phyloP scores from a whole-genome alignment of 2,329 filamentous ascomycete genomes.

The Clonostachys byssicola region DNA sequence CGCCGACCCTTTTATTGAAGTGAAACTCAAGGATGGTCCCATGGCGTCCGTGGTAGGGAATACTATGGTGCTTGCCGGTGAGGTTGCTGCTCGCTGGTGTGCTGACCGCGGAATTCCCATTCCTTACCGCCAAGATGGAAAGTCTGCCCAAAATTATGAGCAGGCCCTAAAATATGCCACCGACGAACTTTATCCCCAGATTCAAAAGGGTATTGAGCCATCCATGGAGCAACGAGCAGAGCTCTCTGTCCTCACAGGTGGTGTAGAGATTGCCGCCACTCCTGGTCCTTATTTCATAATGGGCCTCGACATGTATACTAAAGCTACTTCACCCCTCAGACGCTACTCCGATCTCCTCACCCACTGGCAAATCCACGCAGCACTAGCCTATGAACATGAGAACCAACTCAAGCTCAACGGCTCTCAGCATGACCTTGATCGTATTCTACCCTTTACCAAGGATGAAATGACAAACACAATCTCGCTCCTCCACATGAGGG shows the following conservation, averaged over 20 bases:
- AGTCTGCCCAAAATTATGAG: constrained; percentile 26
- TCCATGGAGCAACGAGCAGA: constrained; percentile 19
- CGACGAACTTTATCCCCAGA: constrained; percentile 24
- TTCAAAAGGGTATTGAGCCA: constrained; percentile 22
- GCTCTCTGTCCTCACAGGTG: constrained; percentile 32
- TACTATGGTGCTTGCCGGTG: constrained; percentile 57
- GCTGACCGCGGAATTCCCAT: constrained; percentile 51
- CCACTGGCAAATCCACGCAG: constrained; percentile 64
- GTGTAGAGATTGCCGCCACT: constrained; percentile 44
- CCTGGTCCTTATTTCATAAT: constrained; percentile 53
- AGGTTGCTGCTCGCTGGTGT: constrained; percentile 60
- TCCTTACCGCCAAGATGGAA: constrained; percentile 51
- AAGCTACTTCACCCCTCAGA: constrained; percentile 62
- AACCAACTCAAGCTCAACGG: constrained; percentile 14
- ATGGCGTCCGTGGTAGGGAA: constrained; percentile 27
- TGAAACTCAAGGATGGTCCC: constrained; percentile 19
- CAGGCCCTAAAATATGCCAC: constrained; percentile 28
- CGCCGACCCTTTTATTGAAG: constrained; percentile 47
- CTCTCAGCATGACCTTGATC: constrained; percentile 16
- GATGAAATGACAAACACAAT: constrained; percentile 36
- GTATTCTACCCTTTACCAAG: constrained; percentile 41
- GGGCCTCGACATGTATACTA: constrained; percentile 57
- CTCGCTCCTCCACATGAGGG: constrained; percentile 45
- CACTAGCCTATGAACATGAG: constrained; percentile 41
- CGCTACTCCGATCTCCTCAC: constrained; percentile 59